Base-by-base conservation (phyloP, 768 basidiomycete genomes). In the Chiua virens region DNA sequence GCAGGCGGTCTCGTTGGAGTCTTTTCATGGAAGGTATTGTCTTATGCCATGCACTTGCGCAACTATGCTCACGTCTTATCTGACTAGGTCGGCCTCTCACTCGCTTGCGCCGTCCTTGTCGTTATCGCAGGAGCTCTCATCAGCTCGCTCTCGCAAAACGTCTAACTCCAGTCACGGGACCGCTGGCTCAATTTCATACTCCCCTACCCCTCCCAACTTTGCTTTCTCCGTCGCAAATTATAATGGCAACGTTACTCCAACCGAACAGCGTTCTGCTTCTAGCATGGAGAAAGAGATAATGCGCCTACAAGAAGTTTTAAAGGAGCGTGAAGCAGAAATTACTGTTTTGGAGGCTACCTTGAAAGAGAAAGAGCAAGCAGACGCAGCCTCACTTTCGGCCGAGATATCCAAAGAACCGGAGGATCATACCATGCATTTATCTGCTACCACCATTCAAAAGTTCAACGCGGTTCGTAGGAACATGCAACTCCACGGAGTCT, bases 71-170 rank as follows among this genome's bases (percentile, higher is more conserved):
- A 66, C 22, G 18, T 51, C 44, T 44, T 52, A 11, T 53, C 50
- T 56, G 49, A 46, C 39, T 60, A 91, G 89, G 81, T 92, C 92
- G 83, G 83, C 86, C 59, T 92, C 89, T 75, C 90, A 90, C 75
- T 93, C 93, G 71, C 84, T 86, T 76, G 92, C 90, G 80, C 85
- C 94, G 73, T 94, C 93, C 70, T 83, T 86, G 77, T 96, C 94
- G 79, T 85, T 96, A 62, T 95, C 94, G 77, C 94, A 98, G 93
- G 93, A 92, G 80, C 81, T 92, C 58, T 92, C 86, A 60, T 92
- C 86, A 77, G 89, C 74, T 74, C 87, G 86, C 65, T 89, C 85
- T 75, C 89, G 88, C 80, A 87, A 87, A 75, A 75, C 79, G 62
- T 92, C 90, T 50, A 81, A 80, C 59, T 91, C 88, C 59, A 87